These are phyloP conservation scores for Pythium dissimile DNA, from an alignment of 352 stramenopile species.

Conservation along the genomic window DNA sequence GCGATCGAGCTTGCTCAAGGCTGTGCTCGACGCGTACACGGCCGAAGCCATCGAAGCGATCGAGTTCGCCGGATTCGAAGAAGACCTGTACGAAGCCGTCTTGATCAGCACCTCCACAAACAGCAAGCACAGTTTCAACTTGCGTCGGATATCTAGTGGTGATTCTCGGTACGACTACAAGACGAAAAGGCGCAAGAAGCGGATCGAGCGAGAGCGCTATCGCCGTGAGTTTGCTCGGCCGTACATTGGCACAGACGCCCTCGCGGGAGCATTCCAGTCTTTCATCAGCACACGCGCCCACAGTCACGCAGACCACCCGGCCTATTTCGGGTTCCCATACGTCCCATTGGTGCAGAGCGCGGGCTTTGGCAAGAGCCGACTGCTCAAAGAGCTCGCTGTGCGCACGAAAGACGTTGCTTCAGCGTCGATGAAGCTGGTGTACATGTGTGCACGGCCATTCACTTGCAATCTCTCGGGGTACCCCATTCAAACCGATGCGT, in stretches of 20 bases:
- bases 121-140: too few relatives aligned
- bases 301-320: background rate
- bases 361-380: conserved; percentile 16
- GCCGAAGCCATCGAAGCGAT: background rate
- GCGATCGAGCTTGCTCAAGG: background rate
- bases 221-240: background rate
- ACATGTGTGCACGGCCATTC: conserved; percentile 2
- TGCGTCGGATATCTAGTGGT: too few relatives aligned
- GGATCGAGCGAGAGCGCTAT: background rate
- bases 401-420: background rate
- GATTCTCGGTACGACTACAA: background rate
- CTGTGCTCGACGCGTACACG: background rate
- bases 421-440: background rate
- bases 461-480: too few relatives aligned
- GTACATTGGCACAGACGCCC: conserved; percentile 4
- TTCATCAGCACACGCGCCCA: background rate
- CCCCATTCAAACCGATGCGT: too few relatives aligned
- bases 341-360: conserved; percentile 12
- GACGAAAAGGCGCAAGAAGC: background rate
- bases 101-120: background rate
- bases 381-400: background rate
- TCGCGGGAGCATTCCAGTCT: background rate
- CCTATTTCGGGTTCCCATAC: background rate
- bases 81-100: background rate
- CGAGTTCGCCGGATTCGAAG: background rate